These are phyloP conservation scores for Sutorius eximius DNA, from an alignment of 1,284 basidiomycete species.

Conservation along the genomic window DNA sequence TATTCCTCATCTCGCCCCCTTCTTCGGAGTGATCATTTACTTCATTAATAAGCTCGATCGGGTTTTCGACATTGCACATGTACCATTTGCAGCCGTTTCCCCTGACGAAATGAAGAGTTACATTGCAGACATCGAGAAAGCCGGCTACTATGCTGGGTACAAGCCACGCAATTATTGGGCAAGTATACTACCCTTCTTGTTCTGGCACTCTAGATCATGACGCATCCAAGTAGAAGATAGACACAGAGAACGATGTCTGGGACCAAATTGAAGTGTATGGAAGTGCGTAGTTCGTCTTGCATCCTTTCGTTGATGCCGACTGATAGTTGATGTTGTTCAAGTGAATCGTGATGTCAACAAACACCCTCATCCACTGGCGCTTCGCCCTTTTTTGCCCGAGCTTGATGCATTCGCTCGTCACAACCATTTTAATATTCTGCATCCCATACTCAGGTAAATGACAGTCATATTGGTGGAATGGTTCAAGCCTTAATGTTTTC, in stretches of 20 bases:
- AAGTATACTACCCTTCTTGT: conserved; percentile 1
- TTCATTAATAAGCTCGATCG: conserved; percentile 41
- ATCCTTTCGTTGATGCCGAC: not conserved
- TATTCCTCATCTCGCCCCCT: conserved; percentile 17
- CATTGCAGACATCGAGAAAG: conserved; percentile 43
- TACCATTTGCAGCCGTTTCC: conserved; percentile 53
- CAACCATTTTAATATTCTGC: conserved; percentile 50
- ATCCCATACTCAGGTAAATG: conserved; percentile 46
- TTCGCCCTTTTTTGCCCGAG: conserved; percentile 57
- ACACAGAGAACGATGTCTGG: conserved; percentile 51
- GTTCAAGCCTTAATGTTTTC: not conserved
- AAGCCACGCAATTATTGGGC: conserved; percentile 35
- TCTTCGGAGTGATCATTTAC: not conserved
- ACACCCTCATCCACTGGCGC: conserved; percentile 44
- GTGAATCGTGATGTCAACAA: conserved; percentile 46
- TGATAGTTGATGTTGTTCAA: conserved; percentile 16
- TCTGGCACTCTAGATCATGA: not conserved
- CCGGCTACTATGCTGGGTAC: conserved; percentile 57
- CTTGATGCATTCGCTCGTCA: conserved; percentile 51
- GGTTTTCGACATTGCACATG: conserved; percentile 63
- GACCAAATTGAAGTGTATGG: conserved; percentile 60
- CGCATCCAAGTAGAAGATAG: conserved; percentile 3
- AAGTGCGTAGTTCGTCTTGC: conserved; percentile 34
- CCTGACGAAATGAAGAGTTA: conserved; percentile 58
- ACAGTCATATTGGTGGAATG: not conserved